Evolutionary conservation across 1,284 basidiomycete genomes (phyloP), one percentile per base, ranked within the genome.

Genomic region (Golubevia pallescens): DNA sequence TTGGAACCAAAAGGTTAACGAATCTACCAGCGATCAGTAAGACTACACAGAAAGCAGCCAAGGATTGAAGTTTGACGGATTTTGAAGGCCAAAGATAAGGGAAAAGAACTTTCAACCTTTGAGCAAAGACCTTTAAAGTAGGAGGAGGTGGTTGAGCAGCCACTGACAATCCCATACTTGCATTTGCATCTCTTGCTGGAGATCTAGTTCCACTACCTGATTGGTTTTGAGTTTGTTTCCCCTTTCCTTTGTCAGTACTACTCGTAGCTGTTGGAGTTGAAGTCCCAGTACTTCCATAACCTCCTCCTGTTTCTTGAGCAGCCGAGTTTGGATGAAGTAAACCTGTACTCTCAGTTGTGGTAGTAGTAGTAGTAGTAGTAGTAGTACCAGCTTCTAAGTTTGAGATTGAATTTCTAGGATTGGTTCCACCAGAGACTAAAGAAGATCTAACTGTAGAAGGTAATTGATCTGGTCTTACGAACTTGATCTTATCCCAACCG

Each of bases 51-150:
- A 91, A 68, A 5, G 75, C 89, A n/a, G 92, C 92, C 51, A 93
- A 86, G 42, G 90, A 78, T 85, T 94, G 93, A 4, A 95, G 88
- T 60, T 87, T 87, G 57, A 85, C 75, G 71, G 88, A 90, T 76
- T 90, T 91, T 62, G 88, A 88, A 4, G 93, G 93, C 93, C 93
- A 95, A 8, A 95, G 89, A 86, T 93, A 93, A 2, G 93, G 93
- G 24, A 89, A 87, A 21, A 4, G 10, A 21, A 56, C n/a, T n/a
- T n/a, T n/a, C n/a, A n/a, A n/a, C n/a, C n/a, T n/a, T n/a, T n/a
- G 65, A 52, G 75, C 42, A 51, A 85, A 81, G 56, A 68, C 60
- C 56, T 63, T 61, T 55, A 84, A 70, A 1, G 81, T 77, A 1
- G 82, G 77, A 7, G 81, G 73, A 8, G 80, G 78, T 8, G 81